phyloP scores from a whole-genome alignment of 352 stramenopile genomes.

The Thalassiosira pacifica region DNA sequence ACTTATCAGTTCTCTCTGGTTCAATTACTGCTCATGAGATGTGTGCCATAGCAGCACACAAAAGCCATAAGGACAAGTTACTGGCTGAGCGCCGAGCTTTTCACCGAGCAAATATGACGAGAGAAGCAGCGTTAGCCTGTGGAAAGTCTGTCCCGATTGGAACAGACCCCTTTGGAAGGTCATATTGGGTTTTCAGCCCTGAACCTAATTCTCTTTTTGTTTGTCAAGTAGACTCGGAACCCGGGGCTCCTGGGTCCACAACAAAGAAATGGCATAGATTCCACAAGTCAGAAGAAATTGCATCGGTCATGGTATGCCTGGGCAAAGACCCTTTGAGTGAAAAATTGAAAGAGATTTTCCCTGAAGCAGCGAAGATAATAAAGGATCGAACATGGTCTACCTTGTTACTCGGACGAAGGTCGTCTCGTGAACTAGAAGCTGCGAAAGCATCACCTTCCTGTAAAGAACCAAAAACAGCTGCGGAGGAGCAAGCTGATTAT shows the following conservation, averaged over 20 bases:
- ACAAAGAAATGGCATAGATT: conserved; percentile 77
- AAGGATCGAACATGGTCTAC: conserved; percentile 78
- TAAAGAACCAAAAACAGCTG: conserved; percentile 21
- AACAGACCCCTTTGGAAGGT: conserved; percentile 74
- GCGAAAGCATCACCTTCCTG: conserved; percentile 21
- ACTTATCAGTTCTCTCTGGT: conserved; percentile 81
- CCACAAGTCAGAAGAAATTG: conserved; percentile 80
- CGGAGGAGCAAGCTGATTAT: conserved; percentile 59
- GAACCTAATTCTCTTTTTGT: conserved; percentile 83
- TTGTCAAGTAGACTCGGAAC: conserved; percentile 51
- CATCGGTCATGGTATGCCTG: conserved; percentile 82
- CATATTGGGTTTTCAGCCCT: conserved; percentile 85
- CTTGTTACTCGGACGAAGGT: conserved; percentile 67
- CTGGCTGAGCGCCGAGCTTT: conserved; percentile 69
- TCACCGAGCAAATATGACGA: conserved; percentile 65
- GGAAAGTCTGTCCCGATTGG: conserved; percentile 83
- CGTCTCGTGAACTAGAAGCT: conserved; percentile 11
- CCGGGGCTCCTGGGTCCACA: conserved; percentile 2
- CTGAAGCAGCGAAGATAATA: conserved; percentile 68
- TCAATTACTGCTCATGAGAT: conserved; percentile 85
- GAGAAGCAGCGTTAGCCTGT: conserved; percentile 74
- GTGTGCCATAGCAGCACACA: conserved; percentile 83
- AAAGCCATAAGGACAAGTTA: conserved; percentile 76
- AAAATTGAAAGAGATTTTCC: conserved; percentile 79
- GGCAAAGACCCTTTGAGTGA: conserved; percentile 73